Base-by-base conservation (phyloP, 129 eudicot genomes). In the Flaveria ramosissima region DNA sequence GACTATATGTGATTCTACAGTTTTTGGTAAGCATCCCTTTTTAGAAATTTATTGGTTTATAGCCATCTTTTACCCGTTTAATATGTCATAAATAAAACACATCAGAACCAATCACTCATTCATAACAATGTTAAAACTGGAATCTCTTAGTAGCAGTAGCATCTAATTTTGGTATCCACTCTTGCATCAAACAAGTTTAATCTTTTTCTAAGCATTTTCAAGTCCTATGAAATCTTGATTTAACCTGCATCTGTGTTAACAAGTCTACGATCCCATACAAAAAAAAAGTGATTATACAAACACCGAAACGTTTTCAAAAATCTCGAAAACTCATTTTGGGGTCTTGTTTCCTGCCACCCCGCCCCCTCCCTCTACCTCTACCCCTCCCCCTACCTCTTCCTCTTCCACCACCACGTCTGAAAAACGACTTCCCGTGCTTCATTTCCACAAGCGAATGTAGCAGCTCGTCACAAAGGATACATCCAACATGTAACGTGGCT, bases 281-380 rank as follows among this genome's bases (percentile, higher is more conserved):
- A 39, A 80, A 39, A 80, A 39, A n/a, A 23, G 20, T 4, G 23
- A 72, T 7, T n/a, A 64, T n/a, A 63, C 55, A 71, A 36, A 15
- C 26, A 0, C 8, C 7, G 0, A 2, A 8, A n/a, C 30, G 11
- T 27, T 21, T 56, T 89, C 86, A 85, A 73, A 88, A 92, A 86
- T 88, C 92, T 10, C 90, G 83, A 71, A 89, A 92, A 68, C 97
- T 92, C 97, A 92, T 92, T 80, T 86, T 92, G 1, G 93, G 93
- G 55, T 92, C 93, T 79, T 84, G 80, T 43, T 80, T 72, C 72
- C 85, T 85, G 24, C 83, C 79, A 4, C 88, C 87, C 17, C 92
- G 84, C 70, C 83, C 46, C 41, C 89, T 82, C 71, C 71, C 71
- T 66, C 71, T 66, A 39, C 71, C 71, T 41, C 71, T 41, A 13